Base-by-base conservation (phyloP, 176 grass and related monocot species). In the Musa beccarii region DNA sequence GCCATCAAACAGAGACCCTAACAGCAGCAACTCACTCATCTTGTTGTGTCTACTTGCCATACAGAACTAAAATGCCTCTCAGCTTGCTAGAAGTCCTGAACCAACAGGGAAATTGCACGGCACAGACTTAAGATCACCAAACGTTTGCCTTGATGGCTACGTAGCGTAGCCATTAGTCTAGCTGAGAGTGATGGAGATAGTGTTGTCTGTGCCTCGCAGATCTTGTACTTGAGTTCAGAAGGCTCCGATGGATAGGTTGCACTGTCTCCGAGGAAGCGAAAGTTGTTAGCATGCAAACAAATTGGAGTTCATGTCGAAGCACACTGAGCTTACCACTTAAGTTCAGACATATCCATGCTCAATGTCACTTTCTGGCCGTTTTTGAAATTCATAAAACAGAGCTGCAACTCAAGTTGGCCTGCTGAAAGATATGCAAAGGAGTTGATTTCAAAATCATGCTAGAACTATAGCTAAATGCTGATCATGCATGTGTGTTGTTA, bases 371-470 rank as follows among this genome's bases (percentile, higher is more conserved):
- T 99, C 83, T 75, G 85, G 55, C 78, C 69, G 3, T 64, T 88
- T 65, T 76, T 88, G 81, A 89, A 85, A 74, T 83, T 88, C n/a
- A 91, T 77, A 79, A 94, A 95, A 64, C 86, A 63, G 28, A 92
- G 73, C 29, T 52, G 63, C 53, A 94, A 83, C 66, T 79, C 63
- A 64, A 99, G 96, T 82, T 84, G 68, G 16, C 85, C 84, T 81
- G 63, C 83, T 85, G 65, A 75, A 86, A n/a, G 73, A 55, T 15
- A 72, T 67, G 72, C 11, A 83, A 81, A 22, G 4, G 34, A 4
- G 4, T 43, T 43, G 34, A 43, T 43, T 62, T 55, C 15, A 64
- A 62, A 64, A 76, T 72, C 2, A 66, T 49, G 14, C 8, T 66
- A 26, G 17, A 65, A 56, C 54, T 1, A 17, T 56, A 56, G 29